A percentile compares a stretch with the other conserved stretches of the same genome.
Evolutionary conservation across 805 yeast species (phyloP).

Genomic region (Debaryomyces tyrocola): DNA sequence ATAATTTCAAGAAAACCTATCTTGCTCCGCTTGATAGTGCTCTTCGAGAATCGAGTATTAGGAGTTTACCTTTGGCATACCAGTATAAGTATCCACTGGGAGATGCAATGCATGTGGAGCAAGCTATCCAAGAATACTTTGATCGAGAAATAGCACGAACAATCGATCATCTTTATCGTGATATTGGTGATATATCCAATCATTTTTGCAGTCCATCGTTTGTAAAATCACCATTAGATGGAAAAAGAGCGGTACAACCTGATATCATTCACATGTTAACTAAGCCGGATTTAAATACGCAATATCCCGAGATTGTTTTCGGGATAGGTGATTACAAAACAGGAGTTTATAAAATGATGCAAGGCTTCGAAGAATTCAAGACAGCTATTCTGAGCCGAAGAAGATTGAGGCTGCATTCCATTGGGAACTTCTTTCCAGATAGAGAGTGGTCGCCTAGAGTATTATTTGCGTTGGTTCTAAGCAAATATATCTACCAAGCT

Average conservation of each 20-base stretch:
- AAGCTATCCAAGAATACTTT: not conserved
- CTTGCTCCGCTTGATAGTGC: constrained; percentile 1
- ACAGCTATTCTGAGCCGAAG: not conserved
- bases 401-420: constrained; percentile 3
- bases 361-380: constrained; percentile 4
- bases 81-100: not conserved
- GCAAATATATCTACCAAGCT: constrained; percentile 1
- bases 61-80: not conserved
- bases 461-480: not conserved
- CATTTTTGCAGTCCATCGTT: too few relatives aligned
- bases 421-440: not conserved
- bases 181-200: too few relatives aligned
- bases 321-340: constrained; percentile 2
- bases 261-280: too few relatives aligned
- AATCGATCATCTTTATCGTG: too few relatives aligned
- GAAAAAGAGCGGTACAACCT: too few relatives aligned
- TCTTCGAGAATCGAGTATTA: not conserved
- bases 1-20: not conserved
- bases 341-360: not conserved
- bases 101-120: not conserved
- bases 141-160: not conserved
- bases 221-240: too few relatives aligned
- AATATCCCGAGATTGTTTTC: not conserved
- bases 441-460: not conserved
- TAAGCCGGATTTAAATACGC: too few relatives aligned